Base-by-base conservation (phyloP, 345 rosid species). In the Brassica juncea region DNA sequence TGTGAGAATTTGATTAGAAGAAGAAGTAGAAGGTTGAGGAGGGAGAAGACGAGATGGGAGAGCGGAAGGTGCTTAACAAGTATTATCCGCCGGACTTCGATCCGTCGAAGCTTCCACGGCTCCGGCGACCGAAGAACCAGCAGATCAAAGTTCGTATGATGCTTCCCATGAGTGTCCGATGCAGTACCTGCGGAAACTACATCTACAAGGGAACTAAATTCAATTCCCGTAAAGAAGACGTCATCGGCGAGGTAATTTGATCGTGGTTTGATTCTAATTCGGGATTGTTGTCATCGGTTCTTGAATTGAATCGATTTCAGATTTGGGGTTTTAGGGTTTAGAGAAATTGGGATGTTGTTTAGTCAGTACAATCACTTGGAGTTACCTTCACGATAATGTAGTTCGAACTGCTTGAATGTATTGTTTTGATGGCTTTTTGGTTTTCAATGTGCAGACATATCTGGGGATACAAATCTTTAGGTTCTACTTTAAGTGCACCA, bases 121-220 rank as follows among this genome's bases (percentile, higher is more conserved):
- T 77, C 68, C 80, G 91, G 68, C 83, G 93, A 61, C 96, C 95
- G 0, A 93, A 90, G 88, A 91, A 95, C 55, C 94, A 86, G 71
- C 99, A 95, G 80, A 93, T 93, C 61, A 95, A 95, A 84, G 89
- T 93, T 25, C 90, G 98, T 8, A 93, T 93, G 97, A 95, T 91
- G 98, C 93, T 93, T 84, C 97, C 98, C 0, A 95, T 95, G 99
- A 95, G 99, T 82, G 94, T 95, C 14, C 92, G 97, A 5, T 95
- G 98, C 85, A 77, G 85, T 49, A 91, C 96, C 8, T 91, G 97
- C 68, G 97, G 97, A 5, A 91, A 95, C 34, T 95, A 91, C 79
- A 95, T 95, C 76, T 93, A 90, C 80, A 93, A 89, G 81, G 98
- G 98, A 6, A 95, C 98, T 39, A 93, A 95, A 57, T 93, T 93